phyloP scores from a whole-genome alignment of 768 basidiomycete genomes.

The Lactarius quietus region DNA sequence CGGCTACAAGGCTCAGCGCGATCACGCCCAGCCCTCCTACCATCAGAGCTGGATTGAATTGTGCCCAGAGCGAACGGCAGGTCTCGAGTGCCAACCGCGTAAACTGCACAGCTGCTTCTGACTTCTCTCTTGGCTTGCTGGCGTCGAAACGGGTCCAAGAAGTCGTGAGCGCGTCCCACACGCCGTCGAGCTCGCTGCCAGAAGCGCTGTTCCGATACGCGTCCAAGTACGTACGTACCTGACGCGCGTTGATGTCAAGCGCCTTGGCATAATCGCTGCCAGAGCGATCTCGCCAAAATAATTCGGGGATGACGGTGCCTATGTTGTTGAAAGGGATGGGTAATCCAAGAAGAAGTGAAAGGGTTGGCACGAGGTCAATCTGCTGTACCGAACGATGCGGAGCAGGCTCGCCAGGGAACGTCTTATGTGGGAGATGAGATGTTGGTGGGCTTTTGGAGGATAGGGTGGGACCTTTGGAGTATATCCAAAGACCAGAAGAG shows the following conservation, averaged over 20 bases:
- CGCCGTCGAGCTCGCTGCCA: conserved; percentile 68
- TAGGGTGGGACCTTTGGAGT: conserved; percentile 68
- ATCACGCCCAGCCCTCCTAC: conserved; percentile 64
- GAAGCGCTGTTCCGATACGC: conserved; percentile 69
- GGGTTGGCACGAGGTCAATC: conserved; percentile 87
- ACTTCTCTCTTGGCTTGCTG: conserved; percentile 4
- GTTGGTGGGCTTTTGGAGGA: conserved; percentile 35
- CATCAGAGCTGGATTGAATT: conserved; percentile 83
- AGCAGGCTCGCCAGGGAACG: conserved; percentile 55
- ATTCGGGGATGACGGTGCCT: conserved; percentile 85
- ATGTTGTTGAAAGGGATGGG: conserved; percentile 97
- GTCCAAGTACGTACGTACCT: conserved; percentile 72
- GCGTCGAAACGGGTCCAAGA: conserved; percentile 15
- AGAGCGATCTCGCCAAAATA: conserved; percentile 60
- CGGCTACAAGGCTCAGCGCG: conserved; percentile 49
- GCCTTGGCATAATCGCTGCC: conserved; percentile 51
- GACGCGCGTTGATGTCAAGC: conserved; percentile 64
- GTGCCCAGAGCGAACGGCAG: conserved; percentile 91
- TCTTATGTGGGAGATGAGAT: conserved; percentile 47
- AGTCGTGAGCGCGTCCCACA: conserved; percentile 51
- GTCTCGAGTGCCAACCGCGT: conserved; percentile 58
- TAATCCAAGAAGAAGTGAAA: conserved; percentile 86
- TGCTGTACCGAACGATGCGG: conserved; percentile 75
- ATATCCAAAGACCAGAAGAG: conserved; percentile 85
- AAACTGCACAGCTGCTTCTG: conserved; percentile 41